Evolutionary conservation across 2,329 filamentous ascomycete species (phyloP).

Genomic region (Stromatinia cepivora): DNA sequence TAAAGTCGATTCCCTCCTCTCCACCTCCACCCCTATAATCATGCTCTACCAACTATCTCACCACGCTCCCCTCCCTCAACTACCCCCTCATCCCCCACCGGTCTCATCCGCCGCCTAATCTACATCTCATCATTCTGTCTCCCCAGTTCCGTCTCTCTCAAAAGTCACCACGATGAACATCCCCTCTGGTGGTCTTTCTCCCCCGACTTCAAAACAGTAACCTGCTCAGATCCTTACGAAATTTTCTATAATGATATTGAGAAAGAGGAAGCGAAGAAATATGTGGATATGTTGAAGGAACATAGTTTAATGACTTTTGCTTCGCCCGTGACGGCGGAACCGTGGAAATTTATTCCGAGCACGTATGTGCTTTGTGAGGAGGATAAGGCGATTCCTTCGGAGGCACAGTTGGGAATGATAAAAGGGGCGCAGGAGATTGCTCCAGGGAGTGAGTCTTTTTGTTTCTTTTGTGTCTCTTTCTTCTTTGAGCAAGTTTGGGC

Average conservation of each 20-base stretch:
- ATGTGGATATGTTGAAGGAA: conserved; percentile 33
- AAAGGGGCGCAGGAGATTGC: conserved; percentile 25
- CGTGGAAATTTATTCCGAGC: conserved; percentile 44
- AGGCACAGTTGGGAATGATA: conserved; percentile 44
- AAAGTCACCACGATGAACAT: conserved; percentile 18
- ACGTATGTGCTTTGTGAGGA: conserved; percentile 46
- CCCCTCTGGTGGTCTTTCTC: conserved; percentile 29
- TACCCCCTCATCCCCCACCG: background rate
- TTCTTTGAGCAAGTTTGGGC: conserved; percentile 26
- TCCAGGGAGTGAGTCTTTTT: background rate
- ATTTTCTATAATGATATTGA: conserved; percentile 44
- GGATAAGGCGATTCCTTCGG: conserved; percentile 43
- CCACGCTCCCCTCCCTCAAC: background rate
- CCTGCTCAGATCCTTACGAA: conserved; percentile 28
- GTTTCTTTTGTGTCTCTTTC: background rate
- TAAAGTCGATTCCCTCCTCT: conserved; percentile 40
- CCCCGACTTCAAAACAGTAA: conserved; percentile 22
- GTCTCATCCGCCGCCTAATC: conserved; percentile 1
- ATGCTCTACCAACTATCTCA: conserved; percentile 41
- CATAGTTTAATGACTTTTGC: conserved; percentile 38
- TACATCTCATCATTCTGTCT: conserved; percentile 28
- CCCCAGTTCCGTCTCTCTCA: conserved; percentile 28
- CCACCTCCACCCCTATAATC: conserved; percentile 43
- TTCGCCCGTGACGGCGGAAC: conserved; percentile 39
- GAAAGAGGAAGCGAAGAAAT: conserved; percentile 29